Base-by-base conservation (phyloP, 1,284 basidiomycete species). In the Tremellales sp. region DNA sequence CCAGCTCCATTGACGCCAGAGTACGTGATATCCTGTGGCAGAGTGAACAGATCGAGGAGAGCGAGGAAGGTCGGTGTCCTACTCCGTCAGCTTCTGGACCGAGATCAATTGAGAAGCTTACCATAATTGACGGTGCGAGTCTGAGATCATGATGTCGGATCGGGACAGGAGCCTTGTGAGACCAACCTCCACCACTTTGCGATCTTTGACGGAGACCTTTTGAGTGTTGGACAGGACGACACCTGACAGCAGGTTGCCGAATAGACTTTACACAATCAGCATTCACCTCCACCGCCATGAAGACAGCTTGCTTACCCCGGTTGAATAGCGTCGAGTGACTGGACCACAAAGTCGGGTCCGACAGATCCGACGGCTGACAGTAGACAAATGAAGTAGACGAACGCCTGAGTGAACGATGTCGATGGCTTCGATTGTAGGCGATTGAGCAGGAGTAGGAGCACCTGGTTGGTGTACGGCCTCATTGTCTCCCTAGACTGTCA, bases 341-440 rank as follows among this genome's bases (percentile, higher is more conserved):
- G 75, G 49, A 96, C 83, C 36, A 93, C 73, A 58, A 83, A 86
- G 63, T 96, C 88, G 0, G 92, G 86, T 1, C 85, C 87, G 1
- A 84, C 80, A 22, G 83, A 82, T 48, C 86, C 79, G 56, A 96
- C 73, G 6, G 89, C 89, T 68, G 86, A 81, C 15, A 81, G 76
- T 69, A 83, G 87, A 29, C 85, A 75, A 49, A 94, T 72, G 73
- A 96, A 92, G 62, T 83, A 80, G 10, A 87, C 81, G 64, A 97
- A 87, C 43, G 84, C 80, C 65, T 92, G 89, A 8, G 86, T 84
- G 71, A 87, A 96, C 70, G 84, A 87, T 54, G 93, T 86, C 27
- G 93, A 96, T 72, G 92, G 92, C 76, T 82, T 89, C 21, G 81
- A 81, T 64, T 97, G 92, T 74, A 97, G 79, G 44, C 92, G 70